A percentile compares a stretch with the other conserved stretches of the same genome.
Evolutionary conservation across 1,284 basidiomycete genomes (phyloP).

Genomic region (Ganoderma meredithae): DNA sequence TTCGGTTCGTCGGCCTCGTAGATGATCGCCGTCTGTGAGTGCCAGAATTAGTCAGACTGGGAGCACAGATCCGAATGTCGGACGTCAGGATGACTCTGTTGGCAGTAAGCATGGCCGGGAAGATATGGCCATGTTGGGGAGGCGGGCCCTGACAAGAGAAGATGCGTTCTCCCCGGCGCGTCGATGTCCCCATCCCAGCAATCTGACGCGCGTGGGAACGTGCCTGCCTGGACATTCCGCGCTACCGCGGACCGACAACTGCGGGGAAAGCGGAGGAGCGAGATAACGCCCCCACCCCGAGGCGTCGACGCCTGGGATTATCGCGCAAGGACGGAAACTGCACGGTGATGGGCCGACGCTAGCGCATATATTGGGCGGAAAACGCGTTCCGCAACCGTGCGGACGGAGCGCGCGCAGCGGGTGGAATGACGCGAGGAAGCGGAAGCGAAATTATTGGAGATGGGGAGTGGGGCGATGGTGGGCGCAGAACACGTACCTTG

Average conservation of each 20-base stretch:
- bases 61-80: background rate
- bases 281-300: background rate
- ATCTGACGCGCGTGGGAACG: constrained; percentile 2
- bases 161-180: background rate
- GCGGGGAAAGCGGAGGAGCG: background rate
- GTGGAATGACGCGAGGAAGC: constrained; percentile 19
- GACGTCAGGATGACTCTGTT: background rate
- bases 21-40: constrained; percentile 85
- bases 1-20: constrained; percentile 98
- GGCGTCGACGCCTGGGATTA: background rate
- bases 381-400: constrained; percentile 5
- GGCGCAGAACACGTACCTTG: constrained; percentile 59
- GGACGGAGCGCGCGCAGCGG: constrained; percentile 19
- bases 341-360: background rate
- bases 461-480: background rate
- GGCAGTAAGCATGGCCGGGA: background rate
- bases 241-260: background rate
- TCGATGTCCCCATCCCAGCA: constrained; percentile 2
- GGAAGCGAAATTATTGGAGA: constrained; percentile 9
- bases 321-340: constrained; percentile 1
- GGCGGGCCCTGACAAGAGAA: background rate
- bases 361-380: constrained; percentile 4
- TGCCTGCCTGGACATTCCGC: background rate
- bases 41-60: background rate
- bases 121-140: background rate